Percentiles rank a stretch among this genome's conserved stretches.
Conservation (phyloP, 768 basidiomycete species). For the Lentinula aciculospora region DNA sequence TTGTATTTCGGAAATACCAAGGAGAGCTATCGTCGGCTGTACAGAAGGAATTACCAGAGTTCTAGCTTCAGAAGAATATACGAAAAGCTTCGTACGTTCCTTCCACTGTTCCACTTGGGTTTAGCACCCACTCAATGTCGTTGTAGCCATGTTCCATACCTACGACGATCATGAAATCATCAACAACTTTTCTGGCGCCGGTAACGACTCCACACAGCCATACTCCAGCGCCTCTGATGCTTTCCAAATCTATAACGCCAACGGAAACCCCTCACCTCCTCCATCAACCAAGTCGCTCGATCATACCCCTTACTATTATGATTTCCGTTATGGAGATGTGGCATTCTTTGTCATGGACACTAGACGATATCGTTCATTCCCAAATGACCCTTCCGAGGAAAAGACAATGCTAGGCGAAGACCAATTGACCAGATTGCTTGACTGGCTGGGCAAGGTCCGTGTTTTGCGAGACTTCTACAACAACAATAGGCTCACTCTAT, state of each 20-base stretch:
- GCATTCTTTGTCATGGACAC: slow-evolving; percentile 82
- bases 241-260: slow-evolving; percentile 57
- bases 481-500: neutral
- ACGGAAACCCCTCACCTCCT: slow-evolving; percentile 42
- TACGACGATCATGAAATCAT: slow-evolving; percentile 75
- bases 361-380: slow-evolving; percentile 47
- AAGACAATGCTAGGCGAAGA: slow-evolving; percentile 67
- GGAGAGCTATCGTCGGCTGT: slow-evolving; percentile 59
- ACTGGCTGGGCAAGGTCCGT: slow-evolving; percentile 55
- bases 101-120: neutral
- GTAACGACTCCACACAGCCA: slow-evolving; percentile 45
- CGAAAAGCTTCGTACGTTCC: slow-evolving; percentile 58
- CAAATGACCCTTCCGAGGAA: slow-evolving; percentile 27
- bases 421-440: slow-evolving; percentile 54
- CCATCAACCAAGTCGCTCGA: slow-evolving; percentile 30
- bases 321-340: slow-evolving; percentile 59
- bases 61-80: slow-evolving; percentile 62
- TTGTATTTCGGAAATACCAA: slow-evolving; percentile 50
- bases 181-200: slow-evolving; percentile 61
- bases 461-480: neutral
- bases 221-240: slow-evolving; percentile 57
- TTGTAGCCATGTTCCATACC: slow-evolving; percentile 56
- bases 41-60: slow-evolving; percentile 62
- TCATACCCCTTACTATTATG: slow-evolving; percentile 46
- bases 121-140: neutral